Evolutionary conservation across 176 grass and related monocot genomes (phyloP).

Genomic region (Carex myosuroides): DNA sequence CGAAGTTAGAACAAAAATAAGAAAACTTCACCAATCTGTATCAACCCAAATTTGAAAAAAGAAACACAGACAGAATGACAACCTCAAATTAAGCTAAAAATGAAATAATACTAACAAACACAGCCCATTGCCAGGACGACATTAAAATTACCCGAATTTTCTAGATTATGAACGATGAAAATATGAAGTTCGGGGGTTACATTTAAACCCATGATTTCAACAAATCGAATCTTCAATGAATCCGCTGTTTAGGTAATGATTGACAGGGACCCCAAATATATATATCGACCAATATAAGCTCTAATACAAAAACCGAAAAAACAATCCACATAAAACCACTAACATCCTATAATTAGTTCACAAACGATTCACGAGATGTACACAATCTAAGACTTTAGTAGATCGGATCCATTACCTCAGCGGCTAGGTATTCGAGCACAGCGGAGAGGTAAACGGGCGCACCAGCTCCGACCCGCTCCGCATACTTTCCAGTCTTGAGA

Average conservation of each 20-base stretch:
- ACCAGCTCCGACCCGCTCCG: conserved; percentile 44
- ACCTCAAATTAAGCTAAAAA: neutral
- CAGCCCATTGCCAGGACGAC: too few species aligned
- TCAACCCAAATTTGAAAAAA: neutral
- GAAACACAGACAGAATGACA: neutral
- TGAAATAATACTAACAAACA: neutral
- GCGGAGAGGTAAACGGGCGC: conserved; percentile 44
- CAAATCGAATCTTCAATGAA: neutral
- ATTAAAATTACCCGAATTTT: neutral
- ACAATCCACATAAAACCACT: neutral
- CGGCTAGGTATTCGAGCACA: conserved; percentile 49
- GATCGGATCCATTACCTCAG: conserved; percentile 26
- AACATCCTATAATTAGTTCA: neutral
- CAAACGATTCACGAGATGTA: neutral
- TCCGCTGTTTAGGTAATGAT: neutral
- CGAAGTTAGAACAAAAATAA: neutral
- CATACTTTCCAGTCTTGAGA: conserved; percentile 46
- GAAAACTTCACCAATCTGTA: neutral
- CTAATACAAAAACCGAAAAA: neutral
- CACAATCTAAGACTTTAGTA: neutral
- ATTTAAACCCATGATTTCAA: neutral
- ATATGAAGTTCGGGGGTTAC: neutral
- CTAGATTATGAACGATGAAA: neutral
- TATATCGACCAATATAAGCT: neutral
- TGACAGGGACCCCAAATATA: neutral